phyloP scores from a whole-genome alignment of 129 eudicot genomes.

The Flaveria ramosissima region DNA sequence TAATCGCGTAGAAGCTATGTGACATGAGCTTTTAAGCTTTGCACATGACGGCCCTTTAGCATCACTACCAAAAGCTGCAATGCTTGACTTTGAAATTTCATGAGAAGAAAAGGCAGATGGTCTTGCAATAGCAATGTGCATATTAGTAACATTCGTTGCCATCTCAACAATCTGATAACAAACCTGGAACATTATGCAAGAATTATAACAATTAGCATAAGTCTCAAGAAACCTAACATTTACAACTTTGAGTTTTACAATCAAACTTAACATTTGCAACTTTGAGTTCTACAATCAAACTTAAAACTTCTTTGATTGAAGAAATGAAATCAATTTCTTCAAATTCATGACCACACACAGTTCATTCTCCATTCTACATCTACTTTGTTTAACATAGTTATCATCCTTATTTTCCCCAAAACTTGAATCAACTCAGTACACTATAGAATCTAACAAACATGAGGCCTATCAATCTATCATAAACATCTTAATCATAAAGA shows the following conservation, averaged over 20 bases:
- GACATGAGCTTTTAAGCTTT: conserved; percentile 55
- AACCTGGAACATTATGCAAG: conserved; percentile 20
- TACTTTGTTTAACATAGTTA: background rate
- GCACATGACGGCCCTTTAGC: conserved; percentile 43
- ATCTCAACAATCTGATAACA: conserved; percentile 13
- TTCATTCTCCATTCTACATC: background rate
- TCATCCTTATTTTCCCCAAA: background rate
- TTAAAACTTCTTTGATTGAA: conserved; percentile 22
- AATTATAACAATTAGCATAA: background rate
- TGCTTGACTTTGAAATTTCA: conserved; percentile 45
- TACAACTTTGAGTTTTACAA: conserved; percentile 31
- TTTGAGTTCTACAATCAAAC: conserved; percentile 45
- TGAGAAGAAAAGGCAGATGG: conserved; percentile 45
- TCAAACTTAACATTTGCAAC: conserved; percentile 32
- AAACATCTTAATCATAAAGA: conserved; percentile 7
- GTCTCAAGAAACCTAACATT: background rate
- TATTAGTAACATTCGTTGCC: conserved; percentile 51
- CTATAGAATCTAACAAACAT: background rate
- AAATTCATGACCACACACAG: background rate
- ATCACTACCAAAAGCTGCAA: conserved; percentile 42
- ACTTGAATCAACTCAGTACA: too few relatives aligned
- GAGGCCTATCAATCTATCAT: background rate
- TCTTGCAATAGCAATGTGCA: conserved; percentile 52
- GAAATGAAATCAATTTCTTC: conserved; percentile 3
- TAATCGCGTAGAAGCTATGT: conserved; percentile 44